Conservation (phyloP, 306 rosid genomes). For the Vigna hirtella region DNA sequence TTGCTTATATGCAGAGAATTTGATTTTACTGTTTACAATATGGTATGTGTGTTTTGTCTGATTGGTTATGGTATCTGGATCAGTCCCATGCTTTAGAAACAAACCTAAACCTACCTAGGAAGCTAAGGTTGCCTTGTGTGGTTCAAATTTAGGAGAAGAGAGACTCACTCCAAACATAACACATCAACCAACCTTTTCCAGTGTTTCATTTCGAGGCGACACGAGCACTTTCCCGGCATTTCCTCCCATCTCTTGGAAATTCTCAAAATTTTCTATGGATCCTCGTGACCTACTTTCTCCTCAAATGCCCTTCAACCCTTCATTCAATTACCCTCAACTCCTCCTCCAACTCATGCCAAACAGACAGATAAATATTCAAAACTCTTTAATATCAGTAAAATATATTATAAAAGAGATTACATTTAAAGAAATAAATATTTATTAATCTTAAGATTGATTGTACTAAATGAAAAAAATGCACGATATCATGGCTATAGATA, state of each 20-base stretch:
- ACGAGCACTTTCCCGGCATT: slow-evolving; percentile 98
- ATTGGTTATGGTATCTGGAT: neutral
- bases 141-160: slow-evolving; percentile 18
- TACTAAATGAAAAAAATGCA: neutral
- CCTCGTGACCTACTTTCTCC: slow-evolving; percentile 62
- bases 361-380: too few relatives aligned
- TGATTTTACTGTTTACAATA: neutral
- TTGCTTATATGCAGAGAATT: neutral
- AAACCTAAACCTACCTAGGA: slow-evolving; percentile 43
- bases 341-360: neutral
- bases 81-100: slow-evolving; percentile 41
- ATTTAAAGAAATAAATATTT: too few relatives aligned
- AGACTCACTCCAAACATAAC: slow-evolving; percentile 47
- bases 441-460: too few relatives aligned
- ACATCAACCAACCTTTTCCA: slow-evolving; percentile 55
- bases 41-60: neutral
- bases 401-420: too few relatives aligned
- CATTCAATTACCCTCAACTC: slow-evolving; percentile 40
- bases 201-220: slow-evolving; percentile 91
- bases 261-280: slow-evolving; percentile 62
- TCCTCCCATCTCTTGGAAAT: slow-evolving; percentile 82
- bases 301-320: slow-evolving; percentile 48
- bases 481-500: too few relatives aligned
- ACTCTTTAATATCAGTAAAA: too few relatives aligned
- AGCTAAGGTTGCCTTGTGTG: slow-evolving; percentile 34